Conservation (phyloP, 1,284 basidiomycete species). For the Neonothopanus nambi region DNA sequence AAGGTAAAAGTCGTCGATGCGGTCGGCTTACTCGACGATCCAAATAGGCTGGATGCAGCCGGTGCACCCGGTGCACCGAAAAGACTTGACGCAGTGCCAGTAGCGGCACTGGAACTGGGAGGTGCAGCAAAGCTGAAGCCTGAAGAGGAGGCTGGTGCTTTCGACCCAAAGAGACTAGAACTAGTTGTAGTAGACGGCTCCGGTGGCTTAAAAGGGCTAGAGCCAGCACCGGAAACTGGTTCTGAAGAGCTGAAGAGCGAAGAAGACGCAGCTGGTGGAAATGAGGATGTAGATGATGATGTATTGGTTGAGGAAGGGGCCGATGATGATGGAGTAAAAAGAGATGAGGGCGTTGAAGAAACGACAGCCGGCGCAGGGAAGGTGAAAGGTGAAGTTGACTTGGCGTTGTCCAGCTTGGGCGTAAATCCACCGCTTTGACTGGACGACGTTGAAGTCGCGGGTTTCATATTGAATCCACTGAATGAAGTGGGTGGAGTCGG, state of each 20-base stretch:
- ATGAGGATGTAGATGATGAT: conserved; percentile 12
- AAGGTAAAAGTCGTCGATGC: conserved; percentile 8
- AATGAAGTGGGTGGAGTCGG: conserved; percentile 44
- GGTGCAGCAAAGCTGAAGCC: conserved; percentile 12
- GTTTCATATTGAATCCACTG: conserved; percentile 24
- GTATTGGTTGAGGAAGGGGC: conserved; percentile 17
- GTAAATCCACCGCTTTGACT: conserved; percentile 23
- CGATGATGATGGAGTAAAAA: conserved; percentile 14
- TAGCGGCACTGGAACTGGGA: not conserved
- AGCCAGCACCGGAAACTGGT: not conserved
- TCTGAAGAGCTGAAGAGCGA: not conserved
- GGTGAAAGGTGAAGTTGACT: conserved; percentile 20
- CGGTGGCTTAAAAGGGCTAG: conserved; percentile 2
- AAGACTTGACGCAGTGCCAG: not conserved
- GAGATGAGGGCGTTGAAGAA: conserved; percentile 14
- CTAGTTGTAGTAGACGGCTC: not conserved
- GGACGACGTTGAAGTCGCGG: conserved; percentile 15
- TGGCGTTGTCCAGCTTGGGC: conserved; percentile 16
- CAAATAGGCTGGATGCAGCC: conserved; percentile 14
- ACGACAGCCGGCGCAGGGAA: conserved; percentile 18
- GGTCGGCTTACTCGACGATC: conserved; percentile 12
- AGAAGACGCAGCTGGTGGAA: conserved; percentile 1
- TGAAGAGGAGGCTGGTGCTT: not conserved
- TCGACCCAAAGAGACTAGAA: conserved; percentile 12
- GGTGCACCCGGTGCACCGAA: conserved; percentile 9